Evolutionary conservation across 495 filamentous ascomycete genomes (phyloP).

Genomic region (Penicillium salamii): DNA sequence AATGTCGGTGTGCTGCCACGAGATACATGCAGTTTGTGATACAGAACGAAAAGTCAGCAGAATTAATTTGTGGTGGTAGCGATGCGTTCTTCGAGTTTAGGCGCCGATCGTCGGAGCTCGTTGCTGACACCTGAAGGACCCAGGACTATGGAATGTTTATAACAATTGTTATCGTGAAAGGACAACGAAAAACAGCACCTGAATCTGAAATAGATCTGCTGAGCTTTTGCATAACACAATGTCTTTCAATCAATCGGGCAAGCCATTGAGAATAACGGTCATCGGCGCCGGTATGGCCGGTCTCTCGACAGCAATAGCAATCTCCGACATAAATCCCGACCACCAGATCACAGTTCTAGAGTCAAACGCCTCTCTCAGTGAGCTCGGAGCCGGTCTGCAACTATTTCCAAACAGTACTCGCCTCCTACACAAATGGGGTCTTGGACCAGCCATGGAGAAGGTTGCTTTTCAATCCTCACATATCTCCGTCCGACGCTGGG

Average conservation of each 20-base stretch:
- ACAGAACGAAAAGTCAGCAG: too few species aligned
- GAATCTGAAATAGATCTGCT: not conserved
- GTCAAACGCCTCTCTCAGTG: conserved; percentile 13
- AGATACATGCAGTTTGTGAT: too few species aligned
- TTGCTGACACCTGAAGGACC: too few species aligned
- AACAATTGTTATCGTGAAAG: too few species aligned
- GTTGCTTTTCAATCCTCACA: conserved; percentile 13
- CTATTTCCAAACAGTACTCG: conserved; percentile 15
- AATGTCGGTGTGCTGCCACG: too few species aligned
- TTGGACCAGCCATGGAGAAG: conserved; percentile 7
- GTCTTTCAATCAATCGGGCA: conserved; percentile 1
- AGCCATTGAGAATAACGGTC: conserved; percentile 14
- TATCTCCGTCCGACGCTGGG: conserved; percentile 11
- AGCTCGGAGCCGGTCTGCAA: conserved; percentile 12
- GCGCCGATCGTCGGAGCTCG: too few species aligned
- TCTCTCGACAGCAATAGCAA: conserved; percentile 14
- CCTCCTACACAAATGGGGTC: conserved; percentile 12
- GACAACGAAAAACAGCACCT: not conserved
- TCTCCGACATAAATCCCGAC: conserved; percentile 8
- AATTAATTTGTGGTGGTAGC: too few species aligned
- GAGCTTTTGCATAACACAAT: not conserved
- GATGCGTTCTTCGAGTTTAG: too few species aligned
- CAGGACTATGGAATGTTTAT: too few species aligned
- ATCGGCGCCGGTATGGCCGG: conserved; percentile 16
- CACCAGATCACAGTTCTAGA: conserved; percentile 10